Conservation (phyloP, 441 rosid species). For the Adansonia madagascariensis region DNA sequence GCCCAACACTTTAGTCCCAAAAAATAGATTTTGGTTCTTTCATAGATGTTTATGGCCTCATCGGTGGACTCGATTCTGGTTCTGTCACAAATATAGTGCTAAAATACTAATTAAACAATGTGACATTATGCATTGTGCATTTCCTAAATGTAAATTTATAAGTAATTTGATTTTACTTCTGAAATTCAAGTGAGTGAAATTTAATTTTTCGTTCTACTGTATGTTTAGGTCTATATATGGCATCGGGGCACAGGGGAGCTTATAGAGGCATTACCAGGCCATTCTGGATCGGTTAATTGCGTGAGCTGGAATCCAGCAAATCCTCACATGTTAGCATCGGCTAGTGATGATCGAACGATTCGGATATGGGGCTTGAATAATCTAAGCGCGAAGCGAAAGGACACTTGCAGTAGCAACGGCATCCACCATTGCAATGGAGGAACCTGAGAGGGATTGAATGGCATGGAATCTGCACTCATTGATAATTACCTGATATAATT, state of each 20-base stretch:
- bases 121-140: neutral
- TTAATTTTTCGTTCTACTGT: neutral
- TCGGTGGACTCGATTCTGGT: neutral
- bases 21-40: neutral
- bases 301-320: slow-evolving; percentile 76
- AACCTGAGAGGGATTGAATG: slow-evolving; percentile 18
- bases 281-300: slow-evolving; percentile 72
- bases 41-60: neutral
- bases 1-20: neutral
- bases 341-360: slow-evolving; percentile 73
- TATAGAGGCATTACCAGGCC: slow-evolving; percentile 55
- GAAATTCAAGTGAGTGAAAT: neutral
- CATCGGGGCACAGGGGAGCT: slow-evolving; percentile 57
- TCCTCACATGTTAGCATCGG: slow-evolving; percentile 75
- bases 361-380: slow-evolving; percentile 73
- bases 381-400: slow-evolving; percentile 40
- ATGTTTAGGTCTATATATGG: slow-evolving; percentile 72
- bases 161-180: neutral
- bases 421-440: slow-evolving; percentile 57
- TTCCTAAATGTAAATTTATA: neutral
- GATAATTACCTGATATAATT: slow-evolving; percentile 31
- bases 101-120: neutral
- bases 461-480: slow-evolving; percentile 20
- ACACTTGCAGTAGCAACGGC: slow-evolving; percentile 41
- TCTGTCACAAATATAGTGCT: neutral